phyloP scores from a whole-genome alignment of 768 basidiomycete genomes.

The Psilocybe cubensis region DNA sequence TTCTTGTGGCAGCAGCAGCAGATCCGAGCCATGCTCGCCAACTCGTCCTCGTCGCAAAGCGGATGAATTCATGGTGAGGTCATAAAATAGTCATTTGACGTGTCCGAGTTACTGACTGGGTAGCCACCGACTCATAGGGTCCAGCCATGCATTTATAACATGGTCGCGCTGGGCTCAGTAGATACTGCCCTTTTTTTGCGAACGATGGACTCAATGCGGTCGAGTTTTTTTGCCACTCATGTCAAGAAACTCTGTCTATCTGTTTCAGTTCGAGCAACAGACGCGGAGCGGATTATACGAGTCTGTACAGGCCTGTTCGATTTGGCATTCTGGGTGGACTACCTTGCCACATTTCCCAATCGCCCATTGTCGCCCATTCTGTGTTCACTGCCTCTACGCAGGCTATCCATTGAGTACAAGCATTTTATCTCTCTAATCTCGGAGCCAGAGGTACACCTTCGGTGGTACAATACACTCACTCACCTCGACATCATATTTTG shows the following conservation, averaged over 20 bases:
- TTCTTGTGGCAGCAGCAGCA: conserved; percentile 33
- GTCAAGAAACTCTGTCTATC: conserved; percentile 45
- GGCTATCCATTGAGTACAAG: conserved; percentile 38
- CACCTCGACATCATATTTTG: conserved; percentile 44
- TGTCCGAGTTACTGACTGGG: conserved; percentile 1
- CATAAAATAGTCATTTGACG: conserved; percentile 4
- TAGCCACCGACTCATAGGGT: conserved; percentile 30
- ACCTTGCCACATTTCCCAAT: conserved; percentile 22
- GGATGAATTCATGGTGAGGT: conserved; percentile 36
- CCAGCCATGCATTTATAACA: conserved; percentile 40
- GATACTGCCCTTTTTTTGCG: conserved; percentile 39
- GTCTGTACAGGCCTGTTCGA: conserved; percentile 40
- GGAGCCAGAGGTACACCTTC: conserved; percentile 10
- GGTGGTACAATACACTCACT: conserved; percentile 34
- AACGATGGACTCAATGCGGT: conserved; percentile 34
- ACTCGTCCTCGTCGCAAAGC: conserved; percentile 39
- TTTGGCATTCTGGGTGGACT: conserved; percentile 43
- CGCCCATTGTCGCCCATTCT: conserved; percentile 26
- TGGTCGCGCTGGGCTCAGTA: conserved; percentile 35
- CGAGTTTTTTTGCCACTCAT: conserved; percentile 36
- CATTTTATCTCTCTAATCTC: conserved; percentile 30
- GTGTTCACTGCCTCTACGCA: conserved; percentile 29
- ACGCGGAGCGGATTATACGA: conserved; percentile 34
- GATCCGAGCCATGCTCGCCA: conserved; percentile 28
- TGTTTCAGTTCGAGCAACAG: conserved; percentile 28